A percentile compares a stretch with the other conserved stretches of the same genome.
phyloP scores from a whole-genome alignment of 768 basidiomycete genomes.

The Lactifluus hygrophoroides region DNA sequence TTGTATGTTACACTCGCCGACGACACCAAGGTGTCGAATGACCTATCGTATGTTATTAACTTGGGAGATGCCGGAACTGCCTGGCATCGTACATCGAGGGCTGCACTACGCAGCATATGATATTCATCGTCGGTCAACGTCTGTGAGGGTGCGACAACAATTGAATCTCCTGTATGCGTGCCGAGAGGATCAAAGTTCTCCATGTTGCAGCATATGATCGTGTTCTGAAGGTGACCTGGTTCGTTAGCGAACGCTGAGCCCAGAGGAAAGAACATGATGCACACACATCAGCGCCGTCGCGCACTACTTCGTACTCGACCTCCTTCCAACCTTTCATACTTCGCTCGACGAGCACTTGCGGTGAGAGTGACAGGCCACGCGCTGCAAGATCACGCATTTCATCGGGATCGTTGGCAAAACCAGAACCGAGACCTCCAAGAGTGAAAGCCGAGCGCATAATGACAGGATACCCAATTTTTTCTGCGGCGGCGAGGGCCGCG shows the following conservation, averaged over 20 bases:
- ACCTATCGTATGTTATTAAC: conserved; percentile 15
- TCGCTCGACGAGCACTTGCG: conserved; percentile 94
- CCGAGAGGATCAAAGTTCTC: conserved; percentile 99
- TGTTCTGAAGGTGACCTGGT: conserved; percentile 50
- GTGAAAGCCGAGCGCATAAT: conserved; percentile 96
- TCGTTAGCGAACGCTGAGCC: not conserved
- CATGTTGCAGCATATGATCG: conserved; percentile 99
- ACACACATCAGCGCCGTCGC: conserved; percentile 92
- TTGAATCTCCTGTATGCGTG: conserved; percentile 98
- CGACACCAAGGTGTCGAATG: conserved; percentile 80
- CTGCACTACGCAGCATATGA: conserved; percentile 97
- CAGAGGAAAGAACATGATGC: not conserved
- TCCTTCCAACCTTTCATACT: conserved; percentile 99
- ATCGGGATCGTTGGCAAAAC: conserved; percentile 91
- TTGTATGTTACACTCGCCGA: conserved; percentile 96
- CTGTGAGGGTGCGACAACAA: conserved; percentile 97
- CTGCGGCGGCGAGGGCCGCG: conserved; percentile 86
- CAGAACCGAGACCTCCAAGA: conserved; percentile 95
- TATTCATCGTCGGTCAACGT: conserved; percentile 97
- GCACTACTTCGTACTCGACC: conserved; percentile 97
- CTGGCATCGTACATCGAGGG: conserved; percentile 66
- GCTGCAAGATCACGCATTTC: conserved; percentile 93
- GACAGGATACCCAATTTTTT: conserved; percentile 90
- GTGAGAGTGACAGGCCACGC: conserved; percentile 81
- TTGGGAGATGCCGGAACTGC: not conserved